Base-by-base conservation (phyloP, 805 yeast species). In the Saturnispora diversa region DNA sequence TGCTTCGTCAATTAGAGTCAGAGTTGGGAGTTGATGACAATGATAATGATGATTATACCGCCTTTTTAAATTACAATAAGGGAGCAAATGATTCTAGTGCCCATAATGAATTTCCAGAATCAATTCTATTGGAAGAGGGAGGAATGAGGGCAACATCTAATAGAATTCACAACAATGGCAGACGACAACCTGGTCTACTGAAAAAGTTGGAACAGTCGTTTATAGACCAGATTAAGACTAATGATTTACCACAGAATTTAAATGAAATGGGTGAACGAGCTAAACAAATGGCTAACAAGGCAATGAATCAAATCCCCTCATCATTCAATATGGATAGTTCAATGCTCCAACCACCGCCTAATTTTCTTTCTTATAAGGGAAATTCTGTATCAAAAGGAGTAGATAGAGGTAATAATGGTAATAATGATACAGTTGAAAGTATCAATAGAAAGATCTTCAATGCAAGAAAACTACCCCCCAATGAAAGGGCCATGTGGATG, bases 401-500 rank as follows among this genome's bases (percentile, higher is more conserved):
- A n/a, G 20, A 26, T 8, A 20, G 24, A 31, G 6, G 10, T 25
- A 34, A 12, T 20, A 28, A 15, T 16, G n/a, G 16, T 31, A 13
- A 22, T 13, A 21, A 29, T 17, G 15, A 20, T 5, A 26, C 33
- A 9, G 22, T n/a, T 16, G 15, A 9, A 19, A 28, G 4, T 11
- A 13, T 27, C 12, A 10, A 39, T 17, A 37, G 33, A 8, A 35
- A 38, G 19, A 12, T 46, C 4, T 40, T 40, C n/a, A 44, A 39
- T 24, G 46, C 48, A 6, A 34, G 72, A 6, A 64, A 70, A 1
- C 53, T 77, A 21, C 74, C 77, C 37, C 75, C 84, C 1, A 66
- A 67, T 44, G 96, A 88, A 54, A 65, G 86, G 36, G 95, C 97
- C 0, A 65, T 84, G 13, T 92, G 97, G 86, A 72, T 85, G 45